Conservation (phyloP, 2,329 filamentous ascomycete genomes). For the Alternaria solani region DNA sequence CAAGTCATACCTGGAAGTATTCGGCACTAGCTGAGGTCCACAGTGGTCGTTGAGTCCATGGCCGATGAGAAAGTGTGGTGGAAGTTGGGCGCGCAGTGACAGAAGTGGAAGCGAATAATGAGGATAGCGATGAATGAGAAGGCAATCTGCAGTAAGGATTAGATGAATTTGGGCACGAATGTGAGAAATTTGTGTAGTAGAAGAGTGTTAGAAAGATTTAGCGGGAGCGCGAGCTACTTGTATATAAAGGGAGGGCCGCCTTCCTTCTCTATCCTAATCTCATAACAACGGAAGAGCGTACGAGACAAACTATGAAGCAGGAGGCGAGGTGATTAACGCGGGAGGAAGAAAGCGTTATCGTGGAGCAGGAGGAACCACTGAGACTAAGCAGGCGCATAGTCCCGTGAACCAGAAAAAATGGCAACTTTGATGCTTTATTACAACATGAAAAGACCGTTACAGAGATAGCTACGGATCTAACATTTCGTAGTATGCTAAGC, state of each 20-base stretch:
- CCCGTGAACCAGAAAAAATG: constrained; percentile 10
- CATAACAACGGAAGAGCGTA: constrained; percentile 19
- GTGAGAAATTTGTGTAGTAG: constrained; percentile 19
- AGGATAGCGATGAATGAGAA: constrained; percentile 16
- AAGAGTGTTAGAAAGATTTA: constrained; percentile 18
- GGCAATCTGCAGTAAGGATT: constrained; percentile 17
- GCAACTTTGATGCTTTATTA: constrained; percentile 11
- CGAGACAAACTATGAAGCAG: constrained; percentile 18
- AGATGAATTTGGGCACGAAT: constrained; percentile 15
- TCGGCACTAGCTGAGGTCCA: constrained; percentile 25
- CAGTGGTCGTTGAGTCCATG: constrained; percentile 21
- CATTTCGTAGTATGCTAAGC: constrained; percentile 9
- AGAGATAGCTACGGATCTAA: constrained; percentile 9
- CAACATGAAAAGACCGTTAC: constrained; percentile 13
- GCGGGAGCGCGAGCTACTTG: constrained; percentile 15
- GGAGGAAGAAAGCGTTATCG: constrained; percentile 12
- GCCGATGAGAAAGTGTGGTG: constrained; percentile 19
- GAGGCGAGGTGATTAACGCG: constrained; percentile 14
- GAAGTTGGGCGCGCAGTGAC: constrained; percentile 17
- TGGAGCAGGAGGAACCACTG: constrained; percentile 9
- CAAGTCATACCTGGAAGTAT: constrained; percentile 18
- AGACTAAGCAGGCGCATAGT: constrained; percentile 12
- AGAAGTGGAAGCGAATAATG: constrained; percentile 19
- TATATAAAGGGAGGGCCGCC: constrained; percentile 9
- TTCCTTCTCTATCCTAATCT: constrained; percentile 17